Conservation (phyloP, 352 stramenopile genomes). For the Peronospora belbahrii region DNA sequence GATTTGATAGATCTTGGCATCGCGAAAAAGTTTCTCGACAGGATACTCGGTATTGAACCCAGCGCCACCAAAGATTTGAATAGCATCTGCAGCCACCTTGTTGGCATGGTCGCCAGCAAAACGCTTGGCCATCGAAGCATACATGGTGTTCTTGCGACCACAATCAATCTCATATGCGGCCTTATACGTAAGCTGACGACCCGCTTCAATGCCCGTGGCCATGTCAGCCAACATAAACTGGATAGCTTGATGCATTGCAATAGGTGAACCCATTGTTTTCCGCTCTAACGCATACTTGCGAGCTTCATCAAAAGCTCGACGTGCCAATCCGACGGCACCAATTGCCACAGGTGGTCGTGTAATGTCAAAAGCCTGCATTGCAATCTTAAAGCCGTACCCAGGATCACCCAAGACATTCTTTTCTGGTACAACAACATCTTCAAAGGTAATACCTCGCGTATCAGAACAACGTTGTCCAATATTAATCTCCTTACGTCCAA, state of each 20-base stretch:
- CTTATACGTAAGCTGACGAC: slow-evolving; percentile 82
- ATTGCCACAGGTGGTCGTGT: slow-evolving; percentile 84
- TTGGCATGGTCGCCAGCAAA: slow-evolving; percentile 86
- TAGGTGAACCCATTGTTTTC: slow-evolving; percentile 83
- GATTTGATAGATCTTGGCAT: slow-evolving; percentile 90
- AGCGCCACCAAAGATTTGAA: slow-evolving; percentile 87
- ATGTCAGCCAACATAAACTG: slow-evolving; percentile 89
- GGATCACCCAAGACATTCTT: slow-evolving; percentile 83
- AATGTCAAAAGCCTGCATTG: slow-evolving; percentile 90
- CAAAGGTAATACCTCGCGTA: slow-evolving; percentile 87
- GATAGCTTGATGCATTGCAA: slow-evolving; percentile 84
- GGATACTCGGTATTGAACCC: slow-evolving; percentile 90
- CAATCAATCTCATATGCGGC: slow-evolving; percentile 86
- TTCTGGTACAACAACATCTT: slow-evolving; percentile 83
- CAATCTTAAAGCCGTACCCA: slow-evolving; percentile 89
- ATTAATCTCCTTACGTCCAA: slow-evolving; percentile 89
- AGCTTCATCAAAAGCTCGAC: slow-evolving; percentile 85
- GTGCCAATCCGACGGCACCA: slow-evolving; percentile 75
- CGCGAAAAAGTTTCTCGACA: slow-evolving; percentile 89
- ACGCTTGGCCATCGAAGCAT: slow-evolving; percentile 87
- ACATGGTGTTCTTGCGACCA: slow-evolving; percentile 86
- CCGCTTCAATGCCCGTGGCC: slow-evolving; percentile 85
- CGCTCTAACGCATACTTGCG: slow-evolving; percentile 80
- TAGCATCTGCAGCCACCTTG: slow-evolving; percentile 78
- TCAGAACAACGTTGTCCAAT: slow-evolving; percentile 88